Evolutionary conservation across 495 filamentous ascomycete species (phyloP), one percentile per base, ranked within the genome.

Genomic region (Physcia stellaris): DNA sequence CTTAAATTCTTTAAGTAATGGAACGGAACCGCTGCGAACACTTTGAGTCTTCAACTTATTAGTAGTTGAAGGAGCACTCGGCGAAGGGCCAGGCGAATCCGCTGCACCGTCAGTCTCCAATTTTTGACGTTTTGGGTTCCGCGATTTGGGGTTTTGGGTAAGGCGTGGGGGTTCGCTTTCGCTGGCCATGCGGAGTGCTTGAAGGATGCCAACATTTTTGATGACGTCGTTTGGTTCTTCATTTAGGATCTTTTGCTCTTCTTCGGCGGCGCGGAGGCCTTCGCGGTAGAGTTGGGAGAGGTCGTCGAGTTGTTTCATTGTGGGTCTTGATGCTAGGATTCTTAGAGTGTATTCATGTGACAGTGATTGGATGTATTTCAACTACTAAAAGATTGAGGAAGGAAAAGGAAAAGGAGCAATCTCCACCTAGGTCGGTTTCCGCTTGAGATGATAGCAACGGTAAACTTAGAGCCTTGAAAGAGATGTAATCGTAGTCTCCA

Each of bases 61-160:
- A 22, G 43, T 66, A 15, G 55, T 45, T n/a, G 57, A 37, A n/a
- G 52, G 50, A 23, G 43, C 40, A 28, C 58, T 67, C 12, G 74
- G 70, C 9, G 78, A 81, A 4, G 77, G 73, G n/a, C 70, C 67
- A 2, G 42, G 49, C 1, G 82, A 85, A 46, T 85, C 81, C 13
- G 68, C 71, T 6, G 75, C 67, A 18, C 73, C 73, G 49, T 85
- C 79, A 44, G 78, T 72, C 13, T 86, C 82, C 49, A 75, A 73
- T 39, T 79, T 66, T 37, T 68, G 67, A 28, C 7, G 32, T 39
- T 81, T 79, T 35, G 53, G 56, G 24, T 75, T 76, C 17, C 75
- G 71, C 20, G 70, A 67, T 38, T 70, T 71, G 30, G 60, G 54
- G 24, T 67, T 49, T n/a, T 61, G 56, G 46, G 67, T 60, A 33